phyloP scores from a whole-genome alignment of 2,329 filamentous ascomycete species.

The Diaporthe batatas region DNA sequence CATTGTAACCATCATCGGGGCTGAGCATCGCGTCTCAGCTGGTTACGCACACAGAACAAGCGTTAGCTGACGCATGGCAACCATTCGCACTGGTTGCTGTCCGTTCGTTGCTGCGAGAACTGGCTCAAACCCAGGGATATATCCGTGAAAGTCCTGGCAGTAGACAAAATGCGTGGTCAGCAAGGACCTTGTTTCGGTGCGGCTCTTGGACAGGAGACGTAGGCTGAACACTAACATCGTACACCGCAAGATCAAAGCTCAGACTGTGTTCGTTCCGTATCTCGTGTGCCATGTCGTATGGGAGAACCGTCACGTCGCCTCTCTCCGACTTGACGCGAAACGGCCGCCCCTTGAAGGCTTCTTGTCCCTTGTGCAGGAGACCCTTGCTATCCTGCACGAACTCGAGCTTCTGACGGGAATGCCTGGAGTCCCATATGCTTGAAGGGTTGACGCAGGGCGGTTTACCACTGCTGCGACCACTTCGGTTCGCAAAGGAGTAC shows the following conservation, averaged over 20 bases:
- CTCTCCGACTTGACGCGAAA: not conserved
- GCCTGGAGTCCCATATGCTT: not conserved
- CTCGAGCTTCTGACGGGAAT: not conserved
- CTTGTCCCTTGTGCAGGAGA: not conserved
- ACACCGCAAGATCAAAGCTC: not conserved
- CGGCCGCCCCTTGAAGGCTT: not conserved
- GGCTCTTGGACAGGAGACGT: not conserved
- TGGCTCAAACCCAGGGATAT: slow-evolving; percentile 19
- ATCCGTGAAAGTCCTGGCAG: slow-evolving; percentile 3
- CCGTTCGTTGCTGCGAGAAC: not conserved
- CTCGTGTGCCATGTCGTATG: not conserved
- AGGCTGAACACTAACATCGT: not conserved
- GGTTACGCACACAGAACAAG: not conserved
- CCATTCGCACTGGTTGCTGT: not conserved
- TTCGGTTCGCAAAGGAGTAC: not conserved
- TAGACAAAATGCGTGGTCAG: not conserved
- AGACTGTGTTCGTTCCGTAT: not conserved
- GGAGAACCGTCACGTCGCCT: not conserved
- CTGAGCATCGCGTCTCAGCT: not conserved
- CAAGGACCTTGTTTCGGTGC: not conserved
- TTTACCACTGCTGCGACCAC: not conserved
- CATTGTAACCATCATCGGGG: not conserved
- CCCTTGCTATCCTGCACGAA: not conserved
- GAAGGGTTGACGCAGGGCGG: not conserved
- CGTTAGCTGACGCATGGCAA: slow-evolving; percentile 1